These are phyloP conservation scores for Aspergillus hiratsukae DNA, from an alignment of 2,329 filamentous ascomycete species.

Conservation along the genomic window DNA sequence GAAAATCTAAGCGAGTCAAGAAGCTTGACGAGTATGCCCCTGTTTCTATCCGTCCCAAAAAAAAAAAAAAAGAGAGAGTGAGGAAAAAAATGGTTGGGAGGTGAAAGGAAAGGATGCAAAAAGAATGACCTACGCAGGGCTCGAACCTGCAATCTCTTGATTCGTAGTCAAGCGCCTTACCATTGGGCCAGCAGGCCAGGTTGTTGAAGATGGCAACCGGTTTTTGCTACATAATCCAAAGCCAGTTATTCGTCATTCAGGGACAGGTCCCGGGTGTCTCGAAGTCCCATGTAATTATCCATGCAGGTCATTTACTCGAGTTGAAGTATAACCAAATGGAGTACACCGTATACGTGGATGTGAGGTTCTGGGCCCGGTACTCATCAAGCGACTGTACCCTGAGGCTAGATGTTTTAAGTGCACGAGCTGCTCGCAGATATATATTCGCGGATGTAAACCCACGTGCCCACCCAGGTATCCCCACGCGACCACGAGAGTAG, in stretches of 20 bases:
- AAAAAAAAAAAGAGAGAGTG: too few relatives aligned
- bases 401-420: neutral
- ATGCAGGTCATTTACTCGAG: neutral
- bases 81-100: too few relatives aligned
- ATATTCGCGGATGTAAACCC: neutral
- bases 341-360: neutral
- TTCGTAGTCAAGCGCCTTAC: conserved; percentile 21
- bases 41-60: too few relatives aligned
- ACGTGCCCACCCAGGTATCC: neutral
- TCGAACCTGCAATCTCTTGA: conserved; percentile 50
- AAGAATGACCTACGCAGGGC: conserved; percentile 31
- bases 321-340: neutral
- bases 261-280: too few relatives aligned
- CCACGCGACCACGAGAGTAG: neutral
- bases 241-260: too few relatives aligned
- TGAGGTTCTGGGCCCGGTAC: too few relatives aligned
- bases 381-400: neutral
- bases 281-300: neutral
- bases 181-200: conserved; percentile 19
- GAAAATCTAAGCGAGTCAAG: too few relatives aligned
- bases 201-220: neutral
- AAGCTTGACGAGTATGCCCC: too few relatives aligned
- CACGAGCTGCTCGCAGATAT: neutral
- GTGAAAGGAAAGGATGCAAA: neutral
- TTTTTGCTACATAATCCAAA: neutral